A percentile compares a stretch with the other conserved stretches of the same genome.
Conservation (phyloP, 148 eudicot genomes). For the Rhododendron henanense region DNA sequence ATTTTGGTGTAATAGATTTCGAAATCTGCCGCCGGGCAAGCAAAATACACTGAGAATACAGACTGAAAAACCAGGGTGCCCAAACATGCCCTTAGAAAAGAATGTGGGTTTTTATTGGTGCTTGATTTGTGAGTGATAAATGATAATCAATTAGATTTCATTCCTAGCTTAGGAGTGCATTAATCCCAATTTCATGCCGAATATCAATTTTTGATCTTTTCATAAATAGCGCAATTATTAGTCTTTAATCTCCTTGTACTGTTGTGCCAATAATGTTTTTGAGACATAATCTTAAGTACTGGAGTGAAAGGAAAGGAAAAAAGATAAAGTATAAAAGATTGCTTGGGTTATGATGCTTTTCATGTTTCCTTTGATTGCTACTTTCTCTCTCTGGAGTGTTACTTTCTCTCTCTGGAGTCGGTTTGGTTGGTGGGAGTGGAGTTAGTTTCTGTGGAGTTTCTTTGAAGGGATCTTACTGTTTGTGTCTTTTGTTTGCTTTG, state of each 20-base stretch:
- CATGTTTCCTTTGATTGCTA: conserved; percentile 20
- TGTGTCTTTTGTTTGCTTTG: conserved; percentile 27
- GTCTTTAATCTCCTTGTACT: not conserved
- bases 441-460: conserved; percentile 64
- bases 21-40: not conserved
- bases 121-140: not conserved
- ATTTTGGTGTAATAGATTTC: not conserved
- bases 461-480: conserved; percentile 61
- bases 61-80: not conserved
- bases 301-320: conserved; percentile 40
- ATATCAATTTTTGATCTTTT: not conserved
- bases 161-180: not conserved
- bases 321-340: conserved; percentile 25
- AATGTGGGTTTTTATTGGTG: not conserved
- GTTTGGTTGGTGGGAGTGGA: conserved; percentile 76
- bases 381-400: conserved; percentile 24
- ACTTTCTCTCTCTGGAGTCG: conserved; percentile 23
- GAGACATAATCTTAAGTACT: not conserved
- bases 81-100: not conserved
- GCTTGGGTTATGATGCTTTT: conserved; percentile 22
- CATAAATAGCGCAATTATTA: not conserved
- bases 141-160: not conserved
- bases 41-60: too few species aligned
- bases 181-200: not conserved
- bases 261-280: not conserved